Conservation (phyloP, 768 basidiomycete genomes). For the Gymnopilus dilepis region DNA sequence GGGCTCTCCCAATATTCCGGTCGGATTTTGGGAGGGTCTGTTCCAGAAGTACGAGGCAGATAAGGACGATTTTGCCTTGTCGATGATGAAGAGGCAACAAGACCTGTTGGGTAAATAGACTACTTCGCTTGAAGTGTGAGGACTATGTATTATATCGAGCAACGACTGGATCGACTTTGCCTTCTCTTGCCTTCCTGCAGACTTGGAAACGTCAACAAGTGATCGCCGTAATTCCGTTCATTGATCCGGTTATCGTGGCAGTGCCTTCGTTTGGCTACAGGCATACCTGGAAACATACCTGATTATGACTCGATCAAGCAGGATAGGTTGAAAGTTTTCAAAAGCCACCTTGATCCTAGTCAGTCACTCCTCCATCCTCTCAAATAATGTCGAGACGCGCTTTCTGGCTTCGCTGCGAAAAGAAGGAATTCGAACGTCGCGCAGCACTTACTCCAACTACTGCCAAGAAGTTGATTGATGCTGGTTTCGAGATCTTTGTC, state of each 20-base stretch:
- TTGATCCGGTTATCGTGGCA: constrained; percentile 17
- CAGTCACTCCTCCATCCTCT: background rate
- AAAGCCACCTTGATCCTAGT: background rate
- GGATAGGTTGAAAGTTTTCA: constrained; percentile 13
- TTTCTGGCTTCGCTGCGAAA: constrained; percentile 98
- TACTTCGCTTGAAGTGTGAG: too few relatives aligned
- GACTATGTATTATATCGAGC: too few relatives aligned
- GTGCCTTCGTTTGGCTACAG: constrained; percentile 17
- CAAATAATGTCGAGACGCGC: constrained; percentile 52
- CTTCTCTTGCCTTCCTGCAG: too few relatives aligned
- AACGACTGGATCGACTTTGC: too few relatives aligned
- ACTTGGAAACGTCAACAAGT: background rate
- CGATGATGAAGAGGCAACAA: constrained; percentile 21
- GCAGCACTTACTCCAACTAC: constrained; percentile 93
- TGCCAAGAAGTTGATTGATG: constrained; percentile 84
- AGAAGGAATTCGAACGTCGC: constrained; percentile 91
- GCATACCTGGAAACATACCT: background rate
- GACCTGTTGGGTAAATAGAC: background rate
- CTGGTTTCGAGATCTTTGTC: constrained; percentile 88
- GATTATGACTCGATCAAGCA: constrained; percentile 22
- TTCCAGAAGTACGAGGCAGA: constrained; percentile 41
- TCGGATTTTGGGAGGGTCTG: constrained; percentile 26
- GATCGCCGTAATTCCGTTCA: background rate
- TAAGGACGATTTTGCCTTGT: constrained; percentile 34
- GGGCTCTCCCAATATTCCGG: constrained; percentile 33